Evolutionary conservation across 305 asterid genomes (phyloP), one percentile per base, ranked within the genome.

Genomic region (Petunia hybrid): DNA sequence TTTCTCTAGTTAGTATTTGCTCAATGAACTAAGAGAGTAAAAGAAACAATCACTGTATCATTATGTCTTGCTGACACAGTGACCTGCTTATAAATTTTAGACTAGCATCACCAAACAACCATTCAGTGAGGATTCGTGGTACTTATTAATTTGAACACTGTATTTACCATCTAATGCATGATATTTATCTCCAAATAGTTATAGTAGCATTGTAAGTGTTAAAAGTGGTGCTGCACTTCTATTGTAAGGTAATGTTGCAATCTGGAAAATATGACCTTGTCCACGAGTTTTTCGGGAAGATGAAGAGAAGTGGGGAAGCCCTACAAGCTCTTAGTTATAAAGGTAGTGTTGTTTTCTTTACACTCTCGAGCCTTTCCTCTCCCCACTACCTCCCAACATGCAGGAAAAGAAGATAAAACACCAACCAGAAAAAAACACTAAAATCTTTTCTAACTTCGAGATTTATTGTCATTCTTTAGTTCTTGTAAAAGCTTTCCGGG

Each of bases 291-390:
- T 96, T 92, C 6, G 88, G 77, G 86, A 96, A 90, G 84, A 92
- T 96, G 98, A 94, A 85, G 84, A 92, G 92, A 90, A 94, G 88
- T 39, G 98, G 98, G 67, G 92, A 89, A 83, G 92, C 95, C 83
- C 87, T 91, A 22, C 94, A 89, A 83, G 95, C 95, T 59, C 76
- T 92, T 83, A 94, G 98, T 16, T 94, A 94, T 88, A 96, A 89
- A 93, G 98, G 99, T 95, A 83, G 71, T 48, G 61, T 61, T 59
- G n/a, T 80, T 67, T 79, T 51, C 75, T 80, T 69, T 63, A 55
- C 63, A 64, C 76, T 70, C 51, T 39, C 77, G 12, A 60, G 35
- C 12, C 1, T 13, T 68, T 68, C 43, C 35, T 36, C 43, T 35
- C 48, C 43, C 6, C 77, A 22, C 31, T 2, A 5, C 77, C 42